These are phyloP conservation scores for Curvularia hawaiiensis DNA, from an alignment of 2,329 filamentous ascomycete species.

Conservation along the genomic window DNA sequence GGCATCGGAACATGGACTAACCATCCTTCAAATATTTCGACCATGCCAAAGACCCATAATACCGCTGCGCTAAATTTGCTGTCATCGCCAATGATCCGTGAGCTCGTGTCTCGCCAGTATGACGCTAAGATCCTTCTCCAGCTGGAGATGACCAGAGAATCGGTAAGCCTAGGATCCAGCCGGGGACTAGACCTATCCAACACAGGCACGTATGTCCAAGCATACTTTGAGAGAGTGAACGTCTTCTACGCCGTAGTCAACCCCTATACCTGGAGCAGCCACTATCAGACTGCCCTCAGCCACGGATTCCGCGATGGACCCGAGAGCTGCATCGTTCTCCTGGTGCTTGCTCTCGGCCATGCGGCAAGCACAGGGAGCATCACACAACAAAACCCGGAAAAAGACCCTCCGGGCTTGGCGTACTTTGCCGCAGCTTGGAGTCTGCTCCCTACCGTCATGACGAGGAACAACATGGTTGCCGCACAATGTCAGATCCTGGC, in stretches of 20 bases:
- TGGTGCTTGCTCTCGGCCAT: slow-evolving; percentile 78
- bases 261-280: slow-evolving; percentile 76
- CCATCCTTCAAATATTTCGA: slow-evolving; percentile 71
- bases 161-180: slow-evolving; percentile 64
- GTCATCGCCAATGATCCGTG: slow-evolving; percentile 80
- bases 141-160: slow-evolving; percentile 78
- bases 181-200: slow-evolving; percentile 75
- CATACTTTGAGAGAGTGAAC: slow-evolving; percentile 81
- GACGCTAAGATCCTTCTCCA: slow-evolving; percentile 82
- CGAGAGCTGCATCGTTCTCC: slow-evolving; percentile 80
- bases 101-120: slow-evolving; percentile 76
- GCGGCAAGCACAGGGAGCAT: slow-evolving; percentile 78
- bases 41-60: slow-evolving; percentile 84
- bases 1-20: slow-evolving; percentile 76
- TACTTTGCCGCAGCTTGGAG: slow-evolving; percentile 84
- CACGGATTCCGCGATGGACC: slow-evolving; percentile 78
- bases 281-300: slow-evolving; percentile 76
- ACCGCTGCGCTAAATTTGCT: slow-evolving; percentile 79
- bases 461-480: slow-evolving; percentile 75
- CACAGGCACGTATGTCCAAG: slow-evolving; percentile 74
- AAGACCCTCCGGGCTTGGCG: slow-evolving; percentile 75
- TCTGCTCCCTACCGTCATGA: slow-evolving; percentile 78
- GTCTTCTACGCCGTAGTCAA: slow-evolving; percentile 88
- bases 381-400: slow-evolving; percentile 69
- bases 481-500: slow-evolving; percentile 82